Evolutionary conservation across 345 rosid genomes (phyloP).

Genomic region (Citrus trifoliata): DNA sequence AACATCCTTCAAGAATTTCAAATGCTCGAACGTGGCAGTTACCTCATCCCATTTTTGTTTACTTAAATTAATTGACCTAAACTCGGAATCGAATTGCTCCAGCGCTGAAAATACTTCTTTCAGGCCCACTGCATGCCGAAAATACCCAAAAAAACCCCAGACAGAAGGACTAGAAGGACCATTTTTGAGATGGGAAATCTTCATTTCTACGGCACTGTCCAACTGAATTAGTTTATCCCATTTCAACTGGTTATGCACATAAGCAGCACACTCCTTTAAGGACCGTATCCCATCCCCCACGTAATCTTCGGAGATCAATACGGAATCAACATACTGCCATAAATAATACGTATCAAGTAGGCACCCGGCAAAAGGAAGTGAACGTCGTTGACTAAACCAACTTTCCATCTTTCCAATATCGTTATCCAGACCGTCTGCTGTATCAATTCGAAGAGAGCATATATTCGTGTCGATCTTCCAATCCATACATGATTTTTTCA

Average conservation of each 20-base stretch:
- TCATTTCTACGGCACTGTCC: accelerated
- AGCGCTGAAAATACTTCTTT: not conserved
- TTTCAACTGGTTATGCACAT: too few relatives aligned
- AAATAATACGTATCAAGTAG: accelerated
- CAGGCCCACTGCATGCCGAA: not conserved
- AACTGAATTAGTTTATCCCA: too few relatives aligned
- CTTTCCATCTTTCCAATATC: not conserved
- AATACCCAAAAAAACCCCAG: accelerated
- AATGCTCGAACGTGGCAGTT: too few relatives aligned
- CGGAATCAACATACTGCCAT: accelerated
- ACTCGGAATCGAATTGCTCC: not conserved
- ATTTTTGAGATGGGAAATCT: accelerated
- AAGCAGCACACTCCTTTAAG: too few relatives aligned
- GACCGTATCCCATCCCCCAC: too few relatives aligned
- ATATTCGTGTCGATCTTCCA: not conserved
- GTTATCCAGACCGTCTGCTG: too few relatives aligned
- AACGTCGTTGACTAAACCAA: not conserved
- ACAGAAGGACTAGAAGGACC: accelerated
- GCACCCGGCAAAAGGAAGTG: not conserved
- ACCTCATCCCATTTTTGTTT: not conserved
- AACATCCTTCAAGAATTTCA: not conserved
- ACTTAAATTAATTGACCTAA: not conserved
- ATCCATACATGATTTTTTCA: not conserved
- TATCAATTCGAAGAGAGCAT: accelerated
- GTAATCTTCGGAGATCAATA: too few relatives aligned